Evolutionary conservation across 495 filamentous ascomycete species (phyloP), one percentile per base, ranked within the genome.

Genomic region (Extremus antarcticus): DNA sequence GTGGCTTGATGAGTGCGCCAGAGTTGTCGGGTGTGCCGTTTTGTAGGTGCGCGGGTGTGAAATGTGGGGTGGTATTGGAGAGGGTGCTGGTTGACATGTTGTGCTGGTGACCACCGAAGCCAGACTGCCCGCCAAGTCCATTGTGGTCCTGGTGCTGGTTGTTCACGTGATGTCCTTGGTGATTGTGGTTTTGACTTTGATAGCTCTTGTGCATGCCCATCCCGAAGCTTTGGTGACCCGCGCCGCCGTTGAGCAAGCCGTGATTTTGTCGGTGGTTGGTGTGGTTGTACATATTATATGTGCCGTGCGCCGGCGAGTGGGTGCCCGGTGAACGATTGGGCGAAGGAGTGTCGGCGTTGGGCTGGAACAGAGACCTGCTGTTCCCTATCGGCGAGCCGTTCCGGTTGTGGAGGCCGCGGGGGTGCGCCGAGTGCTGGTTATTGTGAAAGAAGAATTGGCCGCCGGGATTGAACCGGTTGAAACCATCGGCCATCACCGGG

Each of bases 251-350:
- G 74, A 87, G 80, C 78, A 87, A 80, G 61, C 84, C 78, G 76
- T 89, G 86, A 69, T 91, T 88, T 59, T 80, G 82, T 69, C 84
- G 81, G 66, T 90, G 85, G 61, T 90, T 87, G 39, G 76, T 77
- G 64, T 90, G 86, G 59, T 77, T 81, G 73, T 85, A 95, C 89
- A 95, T 94, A 63, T 74, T 74, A 78, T 81, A 87, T 11, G 77
- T 70, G 58, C 76, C 81, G 55, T 81, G 73, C 24, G 78, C 79
- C 52, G 87, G 74, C 53, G 79, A 80, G 66, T 86, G 78, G 56
- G 79, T 78, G 53, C 79, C 80, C 50, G 83, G 79, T 39, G 84
- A 88, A 70, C 84, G 80, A 62, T 85, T 81, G 59, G 83, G 79
- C 43, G 83, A 83, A 45, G 81, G 80, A 38, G 84, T 84, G 67